These are phyloP conservation scores for Metschnikowia rubicola DNA, from an alignment of 805 yeast genomes.

Conservation along the genomic window DNA sequence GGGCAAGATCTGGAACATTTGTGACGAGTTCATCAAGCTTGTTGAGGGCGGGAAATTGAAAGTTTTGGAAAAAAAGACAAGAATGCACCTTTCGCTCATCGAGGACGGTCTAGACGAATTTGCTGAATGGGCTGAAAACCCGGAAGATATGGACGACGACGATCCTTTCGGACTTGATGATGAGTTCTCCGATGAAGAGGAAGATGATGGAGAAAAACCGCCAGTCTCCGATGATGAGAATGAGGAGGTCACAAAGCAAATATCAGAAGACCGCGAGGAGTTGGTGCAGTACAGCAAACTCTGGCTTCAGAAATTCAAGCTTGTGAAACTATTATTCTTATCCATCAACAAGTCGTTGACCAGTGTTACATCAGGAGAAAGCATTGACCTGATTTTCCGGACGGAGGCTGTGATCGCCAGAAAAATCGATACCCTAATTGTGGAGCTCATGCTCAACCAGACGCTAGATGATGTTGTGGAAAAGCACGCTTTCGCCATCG, in stretches of 20 bases:
- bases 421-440: constrained; percentile 55
- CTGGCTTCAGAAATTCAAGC: constrained; percentile 53
- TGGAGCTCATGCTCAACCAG: constrained; percentile 50
- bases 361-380: constrained; percentile 35
- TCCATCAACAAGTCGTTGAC: constrained; percentile 61
- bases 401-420: constrained; percentile 43
- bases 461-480: constrained; percentile 37
- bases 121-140: constrained; percentile 66
- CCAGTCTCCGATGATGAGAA: constrained; percentile 21
- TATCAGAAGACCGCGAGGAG: constrained; percentile 18
- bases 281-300: constrained; percentile 39
- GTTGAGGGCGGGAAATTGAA: constrained; percentile 52
- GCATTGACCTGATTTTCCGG: constrained; percentile 46
- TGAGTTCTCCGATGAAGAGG: constrained; percentile 32
- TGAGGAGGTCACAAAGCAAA: constrained; percentile 14
- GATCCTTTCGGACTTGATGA: constrained; percentile 50
- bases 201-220: constrained; percentile 22
- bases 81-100: constrained; percentile 43
- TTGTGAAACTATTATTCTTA: constrained; percentile 55
- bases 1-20: constrained; percentile 70
- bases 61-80: constrained; percentile 45
- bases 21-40: constrained; percentile 46
- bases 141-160: constrained; percentile 42
- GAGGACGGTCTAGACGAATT: constrained; percentile 67
- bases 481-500: constrained; percentile 22